Conservation (phyloP, 2,329 filamentous ascomycete genomes). For the Epichloe sp. region DNA sequence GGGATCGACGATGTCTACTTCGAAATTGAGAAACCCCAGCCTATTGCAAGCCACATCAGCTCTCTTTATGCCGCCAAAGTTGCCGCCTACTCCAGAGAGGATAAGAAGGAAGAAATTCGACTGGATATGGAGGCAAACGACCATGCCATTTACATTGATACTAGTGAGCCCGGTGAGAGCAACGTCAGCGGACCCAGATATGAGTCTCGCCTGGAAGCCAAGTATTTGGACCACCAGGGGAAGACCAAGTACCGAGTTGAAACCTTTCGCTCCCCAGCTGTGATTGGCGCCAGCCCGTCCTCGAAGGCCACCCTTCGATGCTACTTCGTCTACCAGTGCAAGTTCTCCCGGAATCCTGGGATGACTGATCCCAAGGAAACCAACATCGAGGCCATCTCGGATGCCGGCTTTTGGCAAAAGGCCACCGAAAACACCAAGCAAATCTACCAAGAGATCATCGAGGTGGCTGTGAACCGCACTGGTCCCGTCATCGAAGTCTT, state of each 20-base stretch:
- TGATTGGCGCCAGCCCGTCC: slow-evolving; percentile 52
- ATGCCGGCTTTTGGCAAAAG: slow-evolving; percentile 90
- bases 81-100: slow-evolving; percentile 81
- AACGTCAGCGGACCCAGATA: slow-evolving; percentile 72
- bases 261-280: slow-evolving; percentile 85
- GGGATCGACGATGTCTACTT: slow-evolving; percentile 99
- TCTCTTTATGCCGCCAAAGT: slow-evolving; percentile 96
- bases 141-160: slow-evolving; percentile 98
- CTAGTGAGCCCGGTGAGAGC: slow-evolving; percentile 75
- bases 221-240: slow-evolving; percentile 77
- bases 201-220: slow-evolving; percentile 84
- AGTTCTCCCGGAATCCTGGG: slow-evolving; percentile 63
- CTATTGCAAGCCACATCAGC: slow-evolving; percentile 87
- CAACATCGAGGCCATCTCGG: slow-evolving; percentile 79
- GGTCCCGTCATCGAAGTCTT: slow-evolving; percentile 97
- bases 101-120: slow-evolving; percentile 87
- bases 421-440: slow-evolving; percentile 90
- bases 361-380: slow-evolving; percentile 69
- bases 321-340: slow-evolving; percentile 97
- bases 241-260: slow-evolving; percentile 79
- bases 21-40: slow-evolving; percentile 72
- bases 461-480: slow-evolving; percentile 67
- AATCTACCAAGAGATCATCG: slow-evolving; percentile 89
- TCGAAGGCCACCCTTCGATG: slow-evolving; percentile 79
- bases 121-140: slow-evolving; percentile 90